Evolutionary conservation across 768 basidiomycete species (phyloP).

Genomic region (Leccinum uliginosum): DNA sequence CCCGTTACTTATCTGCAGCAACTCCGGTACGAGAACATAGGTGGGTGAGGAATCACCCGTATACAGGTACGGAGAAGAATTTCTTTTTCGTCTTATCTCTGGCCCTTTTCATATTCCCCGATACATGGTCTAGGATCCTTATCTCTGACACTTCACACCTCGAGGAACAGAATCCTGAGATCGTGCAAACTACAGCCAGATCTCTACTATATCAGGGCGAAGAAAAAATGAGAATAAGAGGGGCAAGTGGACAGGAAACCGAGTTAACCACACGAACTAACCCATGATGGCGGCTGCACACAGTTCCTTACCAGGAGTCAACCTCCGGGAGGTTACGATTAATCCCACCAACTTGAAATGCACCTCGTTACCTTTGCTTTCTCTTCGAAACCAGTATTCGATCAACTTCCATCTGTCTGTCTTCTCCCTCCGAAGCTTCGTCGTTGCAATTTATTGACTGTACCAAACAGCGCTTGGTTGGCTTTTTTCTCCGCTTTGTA

Average conservation of each 20-base stretch:
- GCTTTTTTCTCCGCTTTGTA: constrained; percentile 50
- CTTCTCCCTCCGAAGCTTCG: neutral
- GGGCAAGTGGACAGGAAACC: neutral
- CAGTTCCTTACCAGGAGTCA: constrained; percentile 2
- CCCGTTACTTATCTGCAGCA: too few species aligned
- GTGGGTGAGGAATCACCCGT: too few species aligned
- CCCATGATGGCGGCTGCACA: constrained; percentile 3
- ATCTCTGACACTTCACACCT: constrained; percentile 21
- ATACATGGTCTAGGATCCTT: constrained; percentile 29
- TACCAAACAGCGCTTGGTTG: constrained; percentile 30
- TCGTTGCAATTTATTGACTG: neutral
- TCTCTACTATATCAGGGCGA: neutral
- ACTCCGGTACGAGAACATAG: too few species aligned
- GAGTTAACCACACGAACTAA: neutral
- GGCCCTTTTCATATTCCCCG: too few species aligned
- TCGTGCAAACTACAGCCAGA: neutral
- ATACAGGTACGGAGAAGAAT: neutral
- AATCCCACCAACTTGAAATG: constrained; percentile 52
- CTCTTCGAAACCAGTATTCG: constrained; percentile 43
- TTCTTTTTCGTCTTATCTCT: too few species aligned
- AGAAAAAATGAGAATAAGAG: neutral
- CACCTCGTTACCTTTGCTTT: constrained; percentile 48
- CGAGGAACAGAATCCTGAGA: neutral
- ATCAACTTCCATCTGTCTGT: constrained; percentile 48
- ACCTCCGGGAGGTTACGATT: constrained; percentile 20